A percentile compares a stretch with the other conserved stretches of the same genome.
phyloP scores from a whole-genome alignment of 805 yeast species.

The Brettanomyces custersianus region DNA sequence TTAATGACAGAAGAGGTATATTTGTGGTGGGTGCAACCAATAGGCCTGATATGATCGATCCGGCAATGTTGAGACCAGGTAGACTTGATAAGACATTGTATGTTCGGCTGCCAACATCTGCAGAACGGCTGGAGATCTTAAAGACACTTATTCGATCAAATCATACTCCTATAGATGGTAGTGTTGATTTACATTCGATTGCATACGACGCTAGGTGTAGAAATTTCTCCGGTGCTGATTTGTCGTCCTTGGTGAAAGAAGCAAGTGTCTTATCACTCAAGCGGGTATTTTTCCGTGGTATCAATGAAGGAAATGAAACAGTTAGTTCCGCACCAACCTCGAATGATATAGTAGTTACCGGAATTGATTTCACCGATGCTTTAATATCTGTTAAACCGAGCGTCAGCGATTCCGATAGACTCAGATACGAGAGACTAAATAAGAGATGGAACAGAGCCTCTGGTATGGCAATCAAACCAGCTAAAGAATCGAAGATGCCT shows the following conservation, averaged over 20 bases:
- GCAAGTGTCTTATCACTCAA: conserved; percentile 88
- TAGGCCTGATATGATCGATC: conserved; percentile 96
- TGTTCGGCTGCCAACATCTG: conserved; percentile 76
- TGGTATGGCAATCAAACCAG: too few species aligned
- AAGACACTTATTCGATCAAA: conserved; percentile 63
- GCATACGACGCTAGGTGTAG: conserved; percentile 75
- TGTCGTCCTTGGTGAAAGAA: conserved; percentile 84
- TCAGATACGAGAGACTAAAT: conserved; percentile 65
- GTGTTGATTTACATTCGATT: conserved; percentile 52
- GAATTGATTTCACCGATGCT: conserved; percentile 62
- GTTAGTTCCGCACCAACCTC: conserved; percentile 16
- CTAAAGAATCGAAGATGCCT: too few species aligned
- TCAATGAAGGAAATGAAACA: conserved; percentile 37
- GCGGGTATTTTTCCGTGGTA: conserved; percentile 52
- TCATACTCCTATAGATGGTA: conserved; percentile 61
- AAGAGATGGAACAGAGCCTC: conserved; percentile 64
- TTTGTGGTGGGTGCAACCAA: conserved; percentile 96
- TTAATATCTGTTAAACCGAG: conserved; percentile 75
- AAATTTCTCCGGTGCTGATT: conserved; percentile 93
- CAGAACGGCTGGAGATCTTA: conserved; percentile 76
- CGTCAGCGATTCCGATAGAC: conserved; percentile 78
- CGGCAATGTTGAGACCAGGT: conserved; percentile 97
- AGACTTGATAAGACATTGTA: conserved; percentile 87
- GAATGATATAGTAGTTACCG: conserved; percentile 36
- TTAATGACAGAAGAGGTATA: conserved; percentile 86